phyloP scores from a whole-genome alignment of 78 protist species.

The Cavenderia fasciculata region DNA sequence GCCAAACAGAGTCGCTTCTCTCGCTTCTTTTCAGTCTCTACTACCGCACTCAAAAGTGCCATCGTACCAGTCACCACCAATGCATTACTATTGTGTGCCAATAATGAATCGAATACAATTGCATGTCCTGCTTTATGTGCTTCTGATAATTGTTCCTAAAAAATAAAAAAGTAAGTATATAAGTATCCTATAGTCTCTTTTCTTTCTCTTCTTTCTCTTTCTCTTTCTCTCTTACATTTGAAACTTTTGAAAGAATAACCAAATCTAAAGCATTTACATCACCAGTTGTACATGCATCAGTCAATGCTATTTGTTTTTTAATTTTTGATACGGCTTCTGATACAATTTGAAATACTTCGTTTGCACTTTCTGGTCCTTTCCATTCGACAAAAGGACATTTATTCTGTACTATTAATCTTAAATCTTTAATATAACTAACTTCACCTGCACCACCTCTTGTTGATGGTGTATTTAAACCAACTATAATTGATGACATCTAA shows the following conservation, averaged over 20 bases:
- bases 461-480: constrained; percentile 26
- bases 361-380: neutral
- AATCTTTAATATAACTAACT: constrained; percentile 17
- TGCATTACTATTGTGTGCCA: constrained; percentile 75
- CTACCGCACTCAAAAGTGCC: constrained; percentile 72
- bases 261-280: constrained; percentile 53
- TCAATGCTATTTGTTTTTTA: constrained; percentile 57
- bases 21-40: constrained; percentile 33
- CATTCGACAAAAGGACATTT: constrained; percentile 35
- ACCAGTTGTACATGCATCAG: constrained; percentile 19
- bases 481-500: constrained; percentile 47
- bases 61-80: constrained; percentile 61
- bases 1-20: constrained; percentile 33
- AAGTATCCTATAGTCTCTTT: neutral
- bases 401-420: constrained; percentile 4
- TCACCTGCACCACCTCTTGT: too few relatives aligned
- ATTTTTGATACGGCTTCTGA: constrained; percentile 10
- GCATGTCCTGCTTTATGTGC: constrained; percentile 83
- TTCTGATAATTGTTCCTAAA: constrained; percentile 64
- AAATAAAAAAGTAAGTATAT: neutral
- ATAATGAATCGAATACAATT: constrained; percentile 77
- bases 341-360: constrained; percentile 1
- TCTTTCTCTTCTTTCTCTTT: neutral
- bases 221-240: constrained; percentile 22
- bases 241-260: constrained; percentile 60